Evolutionary conservation across 305 asterid species (phyloP).

Genomic region (Plantago coronopus): DNA sequence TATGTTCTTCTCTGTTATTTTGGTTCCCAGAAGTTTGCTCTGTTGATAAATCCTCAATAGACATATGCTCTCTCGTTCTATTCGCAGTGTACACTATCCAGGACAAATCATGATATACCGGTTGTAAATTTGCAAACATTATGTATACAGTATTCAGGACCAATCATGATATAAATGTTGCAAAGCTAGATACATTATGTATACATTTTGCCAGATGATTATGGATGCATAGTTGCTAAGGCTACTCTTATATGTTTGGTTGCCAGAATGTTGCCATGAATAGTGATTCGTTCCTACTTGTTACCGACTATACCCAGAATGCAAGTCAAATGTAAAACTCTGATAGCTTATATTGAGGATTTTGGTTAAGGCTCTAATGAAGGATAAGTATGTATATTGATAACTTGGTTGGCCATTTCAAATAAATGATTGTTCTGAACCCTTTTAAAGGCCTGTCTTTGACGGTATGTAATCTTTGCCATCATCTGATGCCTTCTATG

Average conservation of each 20-base stretch:
- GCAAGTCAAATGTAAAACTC: conserved; percentile 15
- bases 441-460: conserved; percentile 16
- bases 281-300: neutral
- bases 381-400: neutral
- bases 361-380: neutral
- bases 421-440: conserved; percentile 11
- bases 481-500: conserved; percentile 27
- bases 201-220: too few relatives aligned
- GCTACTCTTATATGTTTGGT: neutral
- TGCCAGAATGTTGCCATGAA: conserved; percentile 2
- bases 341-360: conserved; percentile 15
- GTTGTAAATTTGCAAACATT: too few relatives aligned
- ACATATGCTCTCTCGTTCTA: conserved; percentile 6
- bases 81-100: neutral
- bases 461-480: conserved; percentile 17
- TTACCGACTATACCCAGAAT: neutral
- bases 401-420: neutral
- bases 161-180: too few relatives aligned
- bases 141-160: too few relatives aligned
- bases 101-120: too few relatives aligned
- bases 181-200: too few relatives aligned
- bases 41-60: conserved; percentile 1
- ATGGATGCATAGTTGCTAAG: too few relatives aligned
- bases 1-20: neutral
- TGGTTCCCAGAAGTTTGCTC: neutral